Percentiles rank a stretch among this genome's conserved stretches.
Evolutionary conservation across 495 filamentous ascomycete genomes (phyloP).

Genomic region (Rhizodiscina lignyota): DNA sequence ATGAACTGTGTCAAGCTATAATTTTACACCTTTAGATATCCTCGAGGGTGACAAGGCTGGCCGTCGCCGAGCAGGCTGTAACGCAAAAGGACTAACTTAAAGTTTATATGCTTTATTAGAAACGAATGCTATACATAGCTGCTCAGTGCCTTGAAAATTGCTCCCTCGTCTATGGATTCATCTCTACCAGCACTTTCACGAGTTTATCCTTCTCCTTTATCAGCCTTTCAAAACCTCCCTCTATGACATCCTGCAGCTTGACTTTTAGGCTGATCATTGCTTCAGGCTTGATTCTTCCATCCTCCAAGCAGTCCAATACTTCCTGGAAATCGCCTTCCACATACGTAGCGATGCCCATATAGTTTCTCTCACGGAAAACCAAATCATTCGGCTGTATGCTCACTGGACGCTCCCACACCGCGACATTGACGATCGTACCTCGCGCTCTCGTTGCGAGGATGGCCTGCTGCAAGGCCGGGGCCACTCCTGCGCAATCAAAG

Average conservation of each 20-base stretch:
- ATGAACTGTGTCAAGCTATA: too few relatives aligned
- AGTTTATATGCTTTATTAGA: too few relatives aligned
- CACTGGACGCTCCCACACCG: constrained; percentile 40
- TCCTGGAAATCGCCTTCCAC: constrained; percentile 35
- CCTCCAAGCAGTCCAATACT: constrained; percentile 12
- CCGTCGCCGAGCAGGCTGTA: too few relatives aligned
- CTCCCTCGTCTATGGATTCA: too few relatives aligned
- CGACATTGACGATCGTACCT: constrained; percentile 44
- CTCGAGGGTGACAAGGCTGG: too few relatives aligned
- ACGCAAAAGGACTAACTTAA: too few relatives aligned
- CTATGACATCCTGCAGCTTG: constrained; percentile 16
- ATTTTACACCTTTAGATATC: too few relatives aligned
- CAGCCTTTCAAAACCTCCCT: constrained; percentile 17
- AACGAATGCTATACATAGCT: too few relatives aligned
- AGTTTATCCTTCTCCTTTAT: constrained; percentile 23
- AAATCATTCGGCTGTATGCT: constrained; percentile 34
- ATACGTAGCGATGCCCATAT: constrained; percentile 40
- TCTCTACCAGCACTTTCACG: constrained; percentile 22
- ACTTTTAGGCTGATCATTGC: constrained; percentile 20
- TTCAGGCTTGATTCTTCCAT: constrained; percentile 15
- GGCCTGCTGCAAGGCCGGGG: constrained; percentile 31
- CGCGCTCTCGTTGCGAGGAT: constrained; percentile 30
- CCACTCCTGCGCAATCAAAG: constrained; percentile 42
- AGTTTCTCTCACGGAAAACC: constrained; percentile 38
- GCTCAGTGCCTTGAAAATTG: too few relatives aligned